Percentiles rank a stretch among this genome's conserved stretches.
Evolutionary conservation across 2,329 filamentous ascomycete species (phyloP).

Genomic region (Penicillium rolfsii): DNA sequence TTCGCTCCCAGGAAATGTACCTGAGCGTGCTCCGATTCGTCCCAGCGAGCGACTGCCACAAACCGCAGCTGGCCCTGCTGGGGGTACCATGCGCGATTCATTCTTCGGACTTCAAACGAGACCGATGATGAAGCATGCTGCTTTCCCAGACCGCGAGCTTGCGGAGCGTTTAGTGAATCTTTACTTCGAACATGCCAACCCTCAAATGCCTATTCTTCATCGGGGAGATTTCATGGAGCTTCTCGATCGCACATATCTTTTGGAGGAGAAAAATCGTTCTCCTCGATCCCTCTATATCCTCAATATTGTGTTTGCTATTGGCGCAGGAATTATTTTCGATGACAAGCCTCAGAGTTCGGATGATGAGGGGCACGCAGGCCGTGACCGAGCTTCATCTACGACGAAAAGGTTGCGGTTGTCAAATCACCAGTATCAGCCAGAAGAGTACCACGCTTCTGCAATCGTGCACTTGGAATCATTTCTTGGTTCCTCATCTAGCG

Average conservation of each 20-base stretch:
- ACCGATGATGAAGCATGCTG: constrained; percentile 80
- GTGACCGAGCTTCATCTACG: constrained; percentile 33
- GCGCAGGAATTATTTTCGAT: constrained; percentile 85
- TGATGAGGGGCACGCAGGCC: constrained; percentile 27
- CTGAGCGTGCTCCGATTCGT: constrained; percentile 66
- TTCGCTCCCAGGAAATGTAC: constrained; percentile 61
- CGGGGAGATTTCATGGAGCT: constrained; percentile 86
- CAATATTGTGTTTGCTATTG: constrained; percentile 97
- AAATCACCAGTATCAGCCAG: constrained; percentile 73
- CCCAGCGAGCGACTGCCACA: constrained; percentile 59
- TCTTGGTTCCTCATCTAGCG: constrained; percentile 63
- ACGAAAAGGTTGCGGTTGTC: constrained; percentile 57
- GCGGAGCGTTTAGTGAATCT: constrained; percentile 74
- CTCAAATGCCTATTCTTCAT: constrained; percentile 91
- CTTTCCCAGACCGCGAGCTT: constrained; percentile 78
- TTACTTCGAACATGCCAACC: constrained; percentile 96
- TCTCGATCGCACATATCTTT: constrained; percentile 78
- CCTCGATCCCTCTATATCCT: constrained; percentile 87
- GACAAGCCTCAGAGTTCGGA: constrained; percentile 40
- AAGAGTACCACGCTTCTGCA: constrained; percentile 94
- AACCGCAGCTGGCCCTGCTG: constrained; percentile 56
- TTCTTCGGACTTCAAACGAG: constrained; percentile 96
- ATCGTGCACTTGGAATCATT: constrained; percentile 90
- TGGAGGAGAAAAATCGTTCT: constrained; percentile 67
- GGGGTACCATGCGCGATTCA: constrained; percentile 87